These are phyloP conservation scores for Arachis monticola DNA, from an alignment of 331 rosid genomes.

Conservation along the genomic window DNA sequence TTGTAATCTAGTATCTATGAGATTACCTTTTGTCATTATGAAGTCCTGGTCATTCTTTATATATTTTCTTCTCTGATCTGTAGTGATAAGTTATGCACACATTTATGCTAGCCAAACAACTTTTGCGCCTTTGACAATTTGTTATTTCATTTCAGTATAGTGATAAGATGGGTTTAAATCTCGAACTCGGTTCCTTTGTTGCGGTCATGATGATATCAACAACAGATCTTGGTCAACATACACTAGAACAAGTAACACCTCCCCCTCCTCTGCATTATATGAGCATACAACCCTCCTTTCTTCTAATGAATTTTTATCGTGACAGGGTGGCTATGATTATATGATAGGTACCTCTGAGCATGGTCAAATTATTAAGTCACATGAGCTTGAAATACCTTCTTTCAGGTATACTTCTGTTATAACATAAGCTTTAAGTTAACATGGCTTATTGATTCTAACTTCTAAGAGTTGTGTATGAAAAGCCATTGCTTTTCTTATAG, in stretches of 20 bases:
- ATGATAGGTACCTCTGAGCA: slow-evolving; percentile 95
- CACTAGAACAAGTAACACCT: slow-evolving; percentile 79
- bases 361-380: slow-evolving; percentile 69
- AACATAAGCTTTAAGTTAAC: slow-evolving; percentile 25
- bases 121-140: slow-evolving; percentile 34
- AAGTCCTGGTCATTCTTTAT: slow-evolving; percentile 4
- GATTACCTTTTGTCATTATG: slow-evolving; percentile 14
- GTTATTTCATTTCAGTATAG: slow-evolving; percentile 77
- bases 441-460: slow-evolving; percentile 29
- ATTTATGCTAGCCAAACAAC: slow-evolving; percentile 21
- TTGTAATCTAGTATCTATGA: slow-evolving; percentile 13
- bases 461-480: slow-evolving; percentile 27
- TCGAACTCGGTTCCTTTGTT: slow-evolving; percentile 94
- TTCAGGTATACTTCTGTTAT: slow-evolving; percentile 62
- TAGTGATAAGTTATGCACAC: too few relatives aligned
- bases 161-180: slow-evolving; percentile 95
- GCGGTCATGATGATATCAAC: slow-evolving; percentile 98
- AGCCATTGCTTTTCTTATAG: background rate
- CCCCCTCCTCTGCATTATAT: background rate
- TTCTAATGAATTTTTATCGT: slow-evolving; percentile 35
- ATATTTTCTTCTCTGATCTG: slow-evolving; percentile 5
- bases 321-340: slow-evolving; percentile 92
- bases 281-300: background rate
- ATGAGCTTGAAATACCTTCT: slow-evolving; percentile 74
- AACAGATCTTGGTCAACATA: slow-evolving; percentile 97